Percentiles rank a stretch among this genome's conserved stretches.
Evolutionary conservation across 169 alveolate genomes (phyloP).

Genomic region (Eimeria necatrix): DNA sequence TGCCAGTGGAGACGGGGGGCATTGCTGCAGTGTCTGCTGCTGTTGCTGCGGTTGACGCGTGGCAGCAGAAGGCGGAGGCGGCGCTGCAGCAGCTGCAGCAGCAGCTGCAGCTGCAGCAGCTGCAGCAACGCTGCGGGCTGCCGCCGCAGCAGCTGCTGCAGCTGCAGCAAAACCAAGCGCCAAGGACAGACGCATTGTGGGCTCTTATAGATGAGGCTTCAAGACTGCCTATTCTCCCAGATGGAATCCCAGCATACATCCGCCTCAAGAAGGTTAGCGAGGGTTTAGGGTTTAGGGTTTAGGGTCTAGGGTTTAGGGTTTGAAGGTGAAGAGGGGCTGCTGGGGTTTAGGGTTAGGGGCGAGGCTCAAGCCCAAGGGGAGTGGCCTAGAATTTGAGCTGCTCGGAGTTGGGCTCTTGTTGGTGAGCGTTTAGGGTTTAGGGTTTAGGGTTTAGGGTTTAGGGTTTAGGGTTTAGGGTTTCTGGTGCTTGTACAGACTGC

Average conservation of each 20-base stretch:
- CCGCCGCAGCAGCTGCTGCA: slow-evolving; percentile 62
- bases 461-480: slow-evolving; percentile 10
- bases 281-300: neutral
- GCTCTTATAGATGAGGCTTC: slow-evolving; percentile 55
- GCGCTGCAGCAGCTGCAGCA: slow-evolving; percentile 69
- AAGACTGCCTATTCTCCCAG: slow-evolving; percentile 58
- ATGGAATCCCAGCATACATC: slow-evolving; percentile 36
- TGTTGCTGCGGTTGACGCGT: slow-evolving; percentile 48
- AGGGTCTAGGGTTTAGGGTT: neutral
- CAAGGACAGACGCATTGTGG: slow-evolving; percentile 49
- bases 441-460: neutral
- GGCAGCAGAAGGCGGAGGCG: slow-evolving; percentile 68
- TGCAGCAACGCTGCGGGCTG: slow-evolving; percentile 68
- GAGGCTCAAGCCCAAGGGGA: too few relatives aligned
- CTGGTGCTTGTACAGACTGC: slow-evolving; percentile 33
- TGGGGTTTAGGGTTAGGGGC: too few relatives aligned
- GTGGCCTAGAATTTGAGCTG: too few relatives aligned
- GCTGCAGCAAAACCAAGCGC: slow-evolving; percentile 53
- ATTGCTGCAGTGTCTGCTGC: slow-evolving; percentile 61
- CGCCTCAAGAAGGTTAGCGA: slow-evolving; percentile 45
- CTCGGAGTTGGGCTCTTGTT: too few relatives aligned
- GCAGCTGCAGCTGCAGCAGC: slow-evolving; percentile 67
- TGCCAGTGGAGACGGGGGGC: slow-evolving; percentile 56
- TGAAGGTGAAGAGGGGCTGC: too few relatives aligned
- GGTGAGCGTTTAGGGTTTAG: neutral